These are phyloP conservation scores for Globisporangium okanoganense DNA, from an alignment of 352 stramenopile genomes.

Conservation along the genomic window DNA sequence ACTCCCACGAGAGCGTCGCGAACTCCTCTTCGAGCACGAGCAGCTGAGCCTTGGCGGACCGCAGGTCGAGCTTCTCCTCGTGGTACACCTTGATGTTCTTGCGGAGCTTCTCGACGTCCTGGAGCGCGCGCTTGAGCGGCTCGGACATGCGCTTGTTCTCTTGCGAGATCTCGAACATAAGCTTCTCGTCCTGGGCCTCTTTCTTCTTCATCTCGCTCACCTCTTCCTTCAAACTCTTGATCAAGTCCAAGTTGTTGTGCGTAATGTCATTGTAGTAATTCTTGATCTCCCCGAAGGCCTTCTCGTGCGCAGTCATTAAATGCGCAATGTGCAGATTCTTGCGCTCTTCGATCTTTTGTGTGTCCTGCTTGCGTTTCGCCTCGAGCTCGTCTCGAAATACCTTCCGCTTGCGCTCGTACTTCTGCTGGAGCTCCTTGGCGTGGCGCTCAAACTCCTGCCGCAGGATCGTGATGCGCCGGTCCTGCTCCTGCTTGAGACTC, in stretches of 20 bases:
- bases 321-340: slow-evolving; percentile 92
- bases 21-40: slow-evolving; percentile 88
- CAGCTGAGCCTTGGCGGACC: slow-evolving; percentile 64
- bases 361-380: slow-evolving; percentile 76
- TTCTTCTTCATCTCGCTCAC: slow-evolving; percentile 93
- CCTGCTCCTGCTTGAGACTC: slow-evolving; percentile 90
- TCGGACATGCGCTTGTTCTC: slow-evolving; percentile 95
- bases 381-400: slow-evolving; percentile 84
- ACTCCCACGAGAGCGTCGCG: slow-evolving; percentile 89
- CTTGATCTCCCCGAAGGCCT: slow-evolving; percentile 95
- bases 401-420: slow-evolving; percentile 82
- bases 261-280: slow-evolving; percentile 98
- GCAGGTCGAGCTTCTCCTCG: slow-evolving; percentile 64
- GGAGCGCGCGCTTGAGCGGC: slow-evolving; percentile 88
- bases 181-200: slow-evolving; percentile 92
- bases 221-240: slow-evolving; percentile 95
- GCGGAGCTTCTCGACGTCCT: slow-evolving; percentile 68
- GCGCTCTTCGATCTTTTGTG: slow-evolving; percentile 86
- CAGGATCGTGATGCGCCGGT: slow-evolving; percentile 88
- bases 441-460: slow-evolving; percentile 91
- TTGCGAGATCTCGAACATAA: slow-evolving; percentile 93
- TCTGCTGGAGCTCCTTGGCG: slow-evolving; percentile 88
- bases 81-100: slow-evolving; percentile 71
- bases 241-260: slow-evolving; percentile 96
- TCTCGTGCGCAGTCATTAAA: slow-evolving; percentile 92